Evolutionary conservation across 1,284 basidiomycete genomes (phyloP).

Genomic region (Mycena sp.): DNA sequence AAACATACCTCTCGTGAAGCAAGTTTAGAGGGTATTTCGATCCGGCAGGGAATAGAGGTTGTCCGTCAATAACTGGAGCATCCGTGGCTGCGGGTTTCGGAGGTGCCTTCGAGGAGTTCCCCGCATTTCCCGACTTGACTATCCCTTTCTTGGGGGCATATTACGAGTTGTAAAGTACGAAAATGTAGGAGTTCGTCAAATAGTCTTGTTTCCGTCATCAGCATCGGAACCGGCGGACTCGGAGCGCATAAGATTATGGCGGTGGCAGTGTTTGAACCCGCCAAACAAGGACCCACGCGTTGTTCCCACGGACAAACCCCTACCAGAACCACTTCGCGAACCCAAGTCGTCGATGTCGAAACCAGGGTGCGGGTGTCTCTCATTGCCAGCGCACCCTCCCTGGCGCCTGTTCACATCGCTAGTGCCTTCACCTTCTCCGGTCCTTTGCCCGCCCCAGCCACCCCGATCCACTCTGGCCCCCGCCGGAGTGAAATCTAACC

Average conservation of each 20-base stretch:
- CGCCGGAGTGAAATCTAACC: slow-evolving; percentile 59
- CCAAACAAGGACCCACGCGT: neutral
- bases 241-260: too few species aligned
- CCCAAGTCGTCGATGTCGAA: slow-evolving; percentile 12
- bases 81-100: neutral
- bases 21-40: slow-evolving; percentile 84
- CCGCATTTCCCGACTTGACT: slow-evolving; percentile 87
- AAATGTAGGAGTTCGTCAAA: neutral
- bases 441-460: slow-evolving; percentile 31
- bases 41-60: slow-evolving; percentile 80
- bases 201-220: neutral
- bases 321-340: slow-evolving; percentile 25
- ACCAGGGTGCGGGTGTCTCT: slow-evolving; percentile 21
- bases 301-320: neutral
- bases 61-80: slow-evolving; percentile 48
- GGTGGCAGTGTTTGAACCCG: too few species aligned
- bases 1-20: slow-evolving; percentile 74
- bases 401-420: slow-evolving; percentile 19
- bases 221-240: too few species aligned
- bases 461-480: slow-evolving; percentile 31
- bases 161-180: neutral
- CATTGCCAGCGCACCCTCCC: slow-evolving; percentile 11
- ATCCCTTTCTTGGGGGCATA: slow-evolving; percentile 84
- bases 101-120: slow-evolving; percentile 65
- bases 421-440: slow-evolving; percentile 17